A percentile compares a stretch with the other conserved stretches of the same genome.
phyloP scores from a whole-genome alignment of 225 moss, liverwort and hornwort genomes.

The Sphagnum tenellum region DNA sequence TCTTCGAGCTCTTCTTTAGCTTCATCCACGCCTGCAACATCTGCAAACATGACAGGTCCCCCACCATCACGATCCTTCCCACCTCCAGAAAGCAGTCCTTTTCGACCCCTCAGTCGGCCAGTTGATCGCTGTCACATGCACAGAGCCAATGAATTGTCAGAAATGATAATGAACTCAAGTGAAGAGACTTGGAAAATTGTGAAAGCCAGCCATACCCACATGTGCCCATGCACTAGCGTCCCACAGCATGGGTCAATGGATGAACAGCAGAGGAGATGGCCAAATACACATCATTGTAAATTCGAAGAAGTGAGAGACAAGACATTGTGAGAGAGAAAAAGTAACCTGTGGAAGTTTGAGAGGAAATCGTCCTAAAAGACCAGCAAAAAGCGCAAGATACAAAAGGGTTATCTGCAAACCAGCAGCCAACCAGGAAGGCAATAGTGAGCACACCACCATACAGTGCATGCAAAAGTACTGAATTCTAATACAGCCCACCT shows the following conservation, averaged over 20 bases:
- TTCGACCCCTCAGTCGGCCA: slow-evolving; percentile 80
- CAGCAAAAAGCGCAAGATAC: slow-evolving; percentile 75
- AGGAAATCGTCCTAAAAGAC: slow-evolving; percentile 79
- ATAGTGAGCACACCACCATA: too few relatives aligned
- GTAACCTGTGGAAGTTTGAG: slow-evolving; percentile 86
- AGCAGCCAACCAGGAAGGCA: slow-evolving; percentile 6
- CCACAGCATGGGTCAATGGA: background rate
- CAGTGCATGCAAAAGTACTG: too few relatives aligned
- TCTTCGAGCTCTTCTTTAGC: slow-evolving; percentile 99
- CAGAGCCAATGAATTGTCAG: too few relatives aligned
- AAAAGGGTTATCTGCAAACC: slow-evolving; percentile 72
- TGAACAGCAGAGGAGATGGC: background rate
- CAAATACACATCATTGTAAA: too few relatives aligned
- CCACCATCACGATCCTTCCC: slow-evolving; percentile 75
- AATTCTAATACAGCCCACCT: too few relatives aligned
- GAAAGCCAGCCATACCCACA: too few relatives aligned
- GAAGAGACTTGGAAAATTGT: too few relatives aligned
- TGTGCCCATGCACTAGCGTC: too few relatives aligned
- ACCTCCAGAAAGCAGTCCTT: slow-evolving; percentile 62
- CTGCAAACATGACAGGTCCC: slow-evolving; percentile 82
- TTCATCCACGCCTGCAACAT: slow-evolving; percentile 95
- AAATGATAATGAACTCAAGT: too few relatives aligned
- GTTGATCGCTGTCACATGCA: slow-evolving; percentile 58
- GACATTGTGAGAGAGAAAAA: background rate
- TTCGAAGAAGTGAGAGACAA: too few relatives aligned